Evolutionary conservation across 2,329 filamentous ascomycete genomes (phyloP).

Genomic region (Colletotrichum gloeosporioides): DNA sequence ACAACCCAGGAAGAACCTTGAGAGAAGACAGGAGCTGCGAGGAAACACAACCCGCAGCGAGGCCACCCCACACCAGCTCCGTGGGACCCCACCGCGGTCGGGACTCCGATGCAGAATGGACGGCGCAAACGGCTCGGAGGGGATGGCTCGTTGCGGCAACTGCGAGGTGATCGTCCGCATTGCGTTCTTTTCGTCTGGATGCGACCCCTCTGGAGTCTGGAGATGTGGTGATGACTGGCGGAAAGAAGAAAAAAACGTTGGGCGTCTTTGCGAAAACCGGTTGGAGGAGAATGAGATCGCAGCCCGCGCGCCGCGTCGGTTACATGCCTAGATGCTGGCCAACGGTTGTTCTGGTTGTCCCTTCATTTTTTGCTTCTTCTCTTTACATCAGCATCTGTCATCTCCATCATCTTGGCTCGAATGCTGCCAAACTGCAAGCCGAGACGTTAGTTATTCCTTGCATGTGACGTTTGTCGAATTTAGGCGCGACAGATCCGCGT

Average conservation of each 20-base stretch:
- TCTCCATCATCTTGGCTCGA: not conserved
- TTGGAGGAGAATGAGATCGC: not conserved
- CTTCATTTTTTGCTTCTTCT: not conserved
- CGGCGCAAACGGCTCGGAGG: slow-evolving; percentile 10
- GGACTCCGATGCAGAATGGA: not conserved
- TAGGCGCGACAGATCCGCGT: slow-evolving; percentile 4
- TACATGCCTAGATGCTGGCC: not conserved
- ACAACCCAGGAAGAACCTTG: not conserved
- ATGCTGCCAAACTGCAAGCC: not conserved
- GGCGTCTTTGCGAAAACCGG: not conserved
- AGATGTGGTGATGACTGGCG: not conserved
- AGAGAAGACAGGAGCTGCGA: not conserved
- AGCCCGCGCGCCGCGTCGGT: not conserved
- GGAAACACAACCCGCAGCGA: not conserved
- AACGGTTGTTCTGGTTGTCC: not conserved
- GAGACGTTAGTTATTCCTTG: not conserved
- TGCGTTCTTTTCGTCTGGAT: not conserved
- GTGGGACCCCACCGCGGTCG: not conserved
- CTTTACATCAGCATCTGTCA: slow-evolving; percentile 22
- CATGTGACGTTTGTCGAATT: not conserved
- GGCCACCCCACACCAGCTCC: not conserved
- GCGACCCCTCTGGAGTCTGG: not conserved
- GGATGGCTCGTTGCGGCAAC: slow-evolving; percentile 8
- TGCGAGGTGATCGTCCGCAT: not conserved
- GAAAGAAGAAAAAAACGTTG: not conserved